Conservation (phyloP, 805 yeast genomes). For the Sugiyamaella qingdaonensis region DNA sequence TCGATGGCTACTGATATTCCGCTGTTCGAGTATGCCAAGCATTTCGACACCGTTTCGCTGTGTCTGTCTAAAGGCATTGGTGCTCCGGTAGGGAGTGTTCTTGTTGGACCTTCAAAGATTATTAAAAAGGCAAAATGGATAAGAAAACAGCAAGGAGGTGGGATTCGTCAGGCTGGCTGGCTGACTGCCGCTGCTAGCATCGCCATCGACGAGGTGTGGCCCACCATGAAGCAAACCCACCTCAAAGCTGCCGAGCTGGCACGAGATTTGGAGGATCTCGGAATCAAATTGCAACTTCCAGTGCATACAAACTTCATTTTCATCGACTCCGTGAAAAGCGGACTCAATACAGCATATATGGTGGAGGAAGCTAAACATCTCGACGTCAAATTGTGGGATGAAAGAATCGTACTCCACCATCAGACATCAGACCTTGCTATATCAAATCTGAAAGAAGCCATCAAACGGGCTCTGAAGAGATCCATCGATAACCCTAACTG, state of each 20-base stretch:
- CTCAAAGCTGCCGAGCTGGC: slow-evolving; percentile 49
- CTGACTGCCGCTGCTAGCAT: slow-evolving; percentile 74
- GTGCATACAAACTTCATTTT: slow-evolving; percentile 82
- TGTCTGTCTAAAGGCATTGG: slow-evolving; percentile 88
- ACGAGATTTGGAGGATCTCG: slow-evolving; percentile 30
- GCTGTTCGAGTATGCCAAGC: slow-evolving; percentile 62
- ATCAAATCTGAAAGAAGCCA: slow-evolving; percentile 31
- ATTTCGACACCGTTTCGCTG: slow-evolving; percentile 84
- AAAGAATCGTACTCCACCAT: slow-evolving; percentile 77
- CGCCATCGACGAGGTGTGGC: slow-evolving; percentile 71
- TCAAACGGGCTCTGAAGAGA: slow-evolving; percentile 4
- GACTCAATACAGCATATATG: slow-evolving; percentile 54
- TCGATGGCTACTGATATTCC: slow-evolving; percentile 65
- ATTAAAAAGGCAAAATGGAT: slow-evolving; percentile 75
- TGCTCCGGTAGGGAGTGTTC: slow-evolving; percentile 87
- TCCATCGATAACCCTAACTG: slow-evolving; percentile 3
- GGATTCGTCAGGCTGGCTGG: slow-evolving; percentile 84
- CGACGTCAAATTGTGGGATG: slow-evolving; percentile 63
- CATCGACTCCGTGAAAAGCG: slow-evolving; percentile 56
- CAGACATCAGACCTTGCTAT: slow-evolving; percentile 54
- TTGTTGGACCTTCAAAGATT: slow-evolving; percentile 61
- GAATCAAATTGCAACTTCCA: slow-evolving; percentile 64
- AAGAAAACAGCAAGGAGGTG: slow-evolving; percentile 91
- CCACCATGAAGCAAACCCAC: slow-evolving; percentile 50
- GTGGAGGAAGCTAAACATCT: slow-evolving; percentile 53